Evolutionary conservation across 306 rosid species (phyloP).

Genomic region (Medicago ruthenica): DNA sequence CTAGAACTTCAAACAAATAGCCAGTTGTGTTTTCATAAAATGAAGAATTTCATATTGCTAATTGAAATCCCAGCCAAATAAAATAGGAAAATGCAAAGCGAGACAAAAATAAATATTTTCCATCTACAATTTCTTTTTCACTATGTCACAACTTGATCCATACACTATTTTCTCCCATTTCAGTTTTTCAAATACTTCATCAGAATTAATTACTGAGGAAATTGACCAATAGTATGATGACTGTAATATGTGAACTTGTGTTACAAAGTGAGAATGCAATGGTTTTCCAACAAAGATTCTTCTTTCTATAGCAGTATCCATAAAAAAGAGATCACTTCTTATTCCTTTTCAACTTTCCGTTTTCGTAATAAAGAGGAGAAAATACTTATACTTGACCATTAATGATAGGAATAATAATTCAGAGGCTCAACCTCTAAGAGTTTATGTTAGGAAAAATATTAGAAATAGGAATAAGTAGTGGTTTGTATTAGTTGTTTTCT

Average conservation of each 20-base stretch:
- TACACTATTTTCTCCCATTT: background rate
- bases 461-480: too few relatives aligned
- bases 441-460: too few relatives aligned
- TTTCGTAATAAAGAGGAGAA: background rate
- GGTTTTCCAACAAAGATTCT: background rate
- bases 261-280: background rate
- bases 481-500: too few relatives aligned
- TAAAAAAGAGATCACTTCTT: background rate
- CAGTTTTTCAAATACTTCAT: background rate
- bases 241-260: background rate
- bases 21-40: slow-evolving; percentile 15
- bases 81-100: slow-evolving; percentile 29
- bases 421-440: too few relatives aligned
- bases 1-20: slow-evolving; percentile 24
- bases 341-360: background rate
- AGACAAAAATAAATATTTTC: slow-evolving; percentile 6
- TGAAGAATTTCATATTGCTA: slow-evolving; percentile 7
- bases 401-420: background rate
- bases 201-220: background rate
- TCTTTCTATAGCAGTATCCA: background rate
- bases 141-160: background rate
- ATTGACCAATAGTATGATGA: background rate
- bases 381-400: slow-evolving; percentile 1
- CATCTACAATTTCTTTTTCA: background rate
- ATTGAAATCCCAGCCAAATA: slow-evolving; percentile 29